These are phyloP conservation scores for Plantago elongata DNA, from an alignment of 257 asterid genomes.

Conservation along the genomic window DNA sequence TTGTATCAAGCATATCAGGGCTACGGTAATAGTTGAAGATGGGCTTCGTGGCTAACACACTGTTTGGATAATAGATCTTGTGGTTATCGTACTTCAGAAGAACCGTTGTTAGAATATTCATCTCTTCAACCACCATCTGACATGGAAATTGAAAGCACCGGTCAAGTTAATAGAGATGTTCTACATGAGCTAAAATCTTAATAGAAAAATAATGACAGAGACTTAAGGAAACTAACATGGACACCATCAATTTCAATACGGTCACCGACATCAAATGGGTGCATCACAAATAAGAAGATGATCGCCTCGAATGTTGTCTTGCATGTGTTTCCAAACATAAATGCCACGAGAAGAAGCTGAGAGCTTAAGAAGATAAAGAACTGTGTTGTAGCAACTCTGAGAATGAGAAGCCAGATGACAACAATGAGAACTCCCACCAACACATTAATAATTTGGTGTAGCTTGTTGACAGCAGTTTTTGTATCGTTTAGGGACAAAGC, in stretches of 20 bases:
- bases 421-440: constrained; percentile 40
- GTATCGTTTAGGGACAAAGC: constrained; percentile 55
- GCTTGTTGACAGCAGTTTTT: constrained; percentile 57
- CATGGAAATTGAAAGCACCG: no score
- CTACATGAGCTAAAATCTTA: no score
- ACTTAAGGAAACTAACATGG: constrained; percentile 26
- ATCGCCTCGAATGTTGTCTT: constrained; percentile 53
- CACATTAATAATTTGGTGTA: constrained; percentile 46
- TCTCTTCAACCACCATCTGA: constrained; percentile 16
- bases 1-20: constrained; percentile 12
- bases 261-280: constrained; percentile 64
- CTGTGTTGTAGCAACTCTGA: constrained; percentile 45
- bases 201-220: no score
- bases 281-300: constrained; percentile 55
- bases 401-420: constrained; percentile 39
- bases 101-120: constrained; percentile 11
- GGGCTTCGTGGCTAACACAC: constrained; percentile 9
- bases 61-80: constrained; percentile 12
- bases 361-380: constrained; percentile 44
- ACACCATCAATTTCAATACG: constrained; percentile 57
- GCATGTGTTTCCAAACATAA: constrained; percentile 58
- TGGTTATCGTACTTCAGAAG: constrained; percentile 14
- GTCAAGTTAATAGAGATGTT: no score
- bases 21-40: constrained; percentile 9
- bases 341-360: constrained; percentile 49